phyloP scores from a whole-genome alignment of 2,329 filamentous ascomycete species.

The Ciborinia camelliae region DNA sequence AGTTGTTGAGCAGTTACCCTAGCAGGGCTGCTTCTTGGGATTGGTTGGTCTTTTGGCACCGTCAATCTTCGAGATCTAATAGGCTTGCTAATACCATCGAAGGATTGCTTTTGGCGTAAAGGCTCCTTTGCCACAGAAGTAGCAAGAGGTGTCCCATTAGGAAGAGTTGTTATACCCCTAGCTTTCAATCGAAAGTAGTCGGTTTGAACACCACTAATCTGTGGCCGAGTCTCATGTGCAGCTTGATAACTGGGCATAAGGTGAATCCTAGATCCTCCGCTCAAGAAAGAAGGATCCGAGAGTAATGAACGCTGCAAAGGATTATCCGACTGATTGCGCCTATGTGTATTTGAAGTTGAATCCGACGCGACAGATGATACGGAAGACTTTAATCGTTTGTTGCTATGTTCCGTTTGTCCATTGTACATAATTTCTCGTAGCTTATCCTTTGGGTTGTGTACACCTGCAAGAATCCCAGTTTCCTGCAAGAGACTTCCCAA shows the following conservation, averaged over 20 bases:
- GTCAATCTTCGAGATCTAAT: slow-evolving; percentile 22
- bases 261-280: slow-evolving; percentile 35
- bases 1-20: slow-evolving; percentile 19
- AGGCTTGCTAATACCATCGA: slow-evolving; percentile 29
- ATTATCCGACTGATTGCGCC: slow-evolving; percentile 29
- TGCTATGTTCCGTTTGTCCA: slow-evolving; percentile 12
- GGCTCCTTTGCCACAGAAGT: slow-evolving; percentile 31
- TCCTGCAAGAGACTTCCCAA: slow-evolving; percentile 32
- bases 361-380: slow-evolving; percentile 20
- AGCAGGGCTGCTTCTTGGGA: slow-evolving; percentile 30
- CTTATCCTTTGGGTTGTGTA: slow-evolving; percentile 27
- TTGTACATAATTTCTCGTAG: slow-evolving; percentile 26
- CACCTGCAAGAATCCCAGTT: slow-evolving; percentile 31
- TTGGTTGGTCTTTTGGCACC: slow-evolving; percentile 11
- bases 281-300: slow-evolving; percentile 35
- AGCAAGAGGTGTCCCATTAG: slow-evolving; percentile 35
- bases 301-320: slow-evolving; percentile 33
- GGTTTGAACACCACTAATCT: slow-evolving; percentile 37
- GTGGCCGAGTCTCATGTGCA: slow-evolving; percentile 28
- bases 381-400: slow-evolving; percentile 27
- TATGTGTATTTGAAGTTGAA: slow-evolving; percentile 27
- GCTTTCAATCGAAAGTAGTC: slow-evolving; percentile 40
- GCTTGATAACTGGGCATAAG: slow-evolving; percentile 29
- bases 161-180: slow-evolving; percentile 36
- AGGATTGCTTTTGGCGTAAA: slow-evolving; percentile 30